phyloP scores from a whole-genome alignment of 164 flowering plant species.

The Amborella trichopoda region DNA sequence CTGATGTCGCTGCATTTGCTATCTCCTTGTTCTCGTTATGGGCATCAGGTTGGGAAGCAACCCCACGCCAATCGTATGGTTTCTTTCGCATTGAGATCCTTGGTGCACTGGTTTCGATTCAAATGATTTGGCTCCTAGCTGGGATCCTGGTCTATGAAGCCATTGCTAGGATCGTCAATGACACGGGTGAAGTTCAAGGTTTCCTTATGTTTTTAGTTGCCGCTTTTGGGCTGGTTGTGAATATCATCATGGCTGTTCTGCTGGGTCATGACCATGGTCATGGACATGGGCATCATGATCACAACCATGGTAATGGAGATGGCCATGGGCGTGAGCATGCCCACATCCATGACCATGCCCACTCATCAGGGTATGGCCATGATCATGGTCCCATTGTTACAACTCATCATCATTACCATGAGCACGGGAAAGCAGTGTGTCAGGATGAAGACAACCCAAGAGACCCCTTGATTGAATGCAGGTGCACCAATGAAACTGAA shows the following conservation, averaged over 20 bases:
- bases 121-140: conserved; percentile 61
- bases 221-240: conserved; percentile 72
- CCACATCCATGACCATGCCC: conserved; percentile 26
- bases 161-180: conserved; percentile 44
- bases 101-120: conserved; percentile 84
- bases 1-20: conserved; percentile 90
- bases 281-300: conserved; percentile 8
- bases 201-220: conserved; percentile 68
- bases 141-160: conserved; percentile 89
- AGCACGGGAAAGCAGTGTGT: conserved; percentile 6
- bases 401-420: conserved; percentile 13
- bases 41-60: conserved; percentile 97
- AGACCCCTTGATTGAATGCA: conserved; percentile 27
- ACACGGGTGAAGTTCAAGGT: conserved; percentile 62
- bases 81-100: conserved; percentile 83
- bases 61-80: conserved; percentile 78
- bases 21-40: conserved; percentile 80
- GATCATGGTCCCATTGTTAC: conserved; percentile 16
- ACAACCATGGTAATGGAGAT: conserved; percentile 14
- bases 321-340: conserved; percentile 10
- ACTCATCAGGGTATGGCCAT: conserved; percentile 21
- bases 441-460: conserved; percentile 12
- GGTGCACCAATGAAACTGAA: conserved; percentile 7
- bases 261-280: conserved; percentile 68
- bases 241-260: conserved; percentile 60